Conservation (phyloP, 2,329 filamentous ascomycete genomes). For the Aspergillus pseudoviridinutans region DNA sequence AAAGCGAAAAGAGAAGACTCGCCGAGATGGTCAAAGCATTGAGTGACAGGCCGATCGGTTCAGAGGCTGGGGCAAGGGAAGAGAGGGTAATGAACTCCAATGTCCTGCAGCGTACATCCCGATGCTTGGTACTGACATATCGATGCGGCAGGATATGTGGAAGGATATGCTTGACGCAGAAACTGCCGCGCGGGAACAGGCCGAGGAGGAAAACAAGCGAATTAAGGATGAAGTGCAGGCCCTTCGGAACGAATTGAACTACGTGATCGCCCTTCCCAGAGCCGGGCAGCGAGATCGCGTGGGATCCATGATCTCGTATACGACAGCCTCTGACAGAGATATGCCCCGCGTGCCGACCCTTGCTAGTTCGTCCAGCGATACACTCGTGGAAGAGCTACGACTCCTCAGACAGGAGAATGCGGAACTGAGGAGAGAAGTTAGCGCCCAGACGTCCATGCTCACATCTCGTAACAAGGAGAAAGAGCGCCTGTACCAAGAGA, state of each 20-base stretch:
- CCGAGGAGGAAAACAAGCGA: slow-evolving; percentile 80
- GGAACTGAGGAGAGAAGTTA: slow-evolving; percentile 84
- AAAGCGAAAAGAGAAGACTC: slow-evolving; percentile 81
- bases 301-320: slow-evolving; percentile 37
- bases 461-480: slow-evolving; percentile 94
- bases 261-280: slow-evolving; percentile 24
- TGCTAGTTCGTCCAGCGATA: slow-evolving; percentile 59
- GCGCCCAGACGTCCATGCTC: slow-evolving; percentile 95
- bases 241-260: slow-evolving; percentile 47
- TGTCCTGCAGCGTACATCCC: background rate
- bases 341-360: slow-evolving; percentile 41
- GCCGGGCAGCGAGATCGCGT: slow-evolving; percentile 32
- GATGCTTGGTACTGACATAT: slow-evolving; percentile 9
- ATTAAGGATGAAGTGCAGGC: slow-evolving; percentile 81
- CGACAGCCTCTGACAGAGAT: slow-evolving; percentile 34
- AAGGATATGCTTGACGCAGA: slow-evolving; percentile 93
- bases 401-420: slow-evolving; percentile 88
- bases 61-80: slow-evolving; percentile 47
- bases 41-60: slow-evolving; percentile 50
- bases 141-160: slow-evolving; percentile 68
- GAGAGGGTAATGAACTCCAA: slow-evolving; percentile 39
- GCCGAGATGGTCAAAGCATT: slow-evolving; percentile 72
- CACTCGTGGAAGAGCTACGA: slow-evolving; percentile 77
- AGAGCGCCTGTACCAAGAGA: slow-evolving; percentile 91
- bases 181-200: slow-evolving; percentile 80